A percentile compares a stretch with the other conserved stretches of the same genome.
Conservation (phyloP, 345 rosid genomes). For the Acer yangbiense region DNA sequence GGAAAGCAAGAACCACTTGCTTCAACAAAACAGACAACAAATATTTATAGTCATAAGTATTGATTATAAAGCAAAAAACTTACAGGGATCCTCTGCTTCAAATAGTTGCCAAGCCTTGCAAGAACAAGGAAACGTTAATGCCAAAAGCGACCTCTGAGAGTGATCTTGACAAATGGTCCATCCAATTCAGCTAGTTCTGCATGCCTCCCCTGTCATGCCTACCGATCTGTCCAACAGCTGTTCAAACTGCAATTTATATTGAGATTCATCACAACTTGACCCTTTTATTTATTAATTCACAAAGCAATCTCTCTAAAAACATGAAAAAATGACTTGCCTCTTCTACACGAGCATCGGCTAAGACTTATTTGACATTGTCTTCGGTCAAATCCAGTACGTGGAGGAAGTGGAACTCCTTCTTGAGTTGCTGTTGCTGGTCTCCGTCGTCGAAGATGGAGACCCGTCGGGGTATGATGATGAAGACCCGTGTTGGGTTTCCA, state of each 20-base stretch:
- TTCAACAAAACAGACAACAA: too few species aligned
- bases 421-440: conserved; percentile 37
- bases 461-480: too few species aligned
- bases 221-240: conserved; percentile 77
- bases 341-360: conserved; percentile 71
- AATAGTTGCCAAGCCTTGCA: conserved; percentile 81
- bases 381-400: conserved; percentile 74
- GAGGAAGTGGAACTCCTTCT: conserved; percentile 64
- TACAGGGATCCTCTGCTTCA: conserved; percentile 95
- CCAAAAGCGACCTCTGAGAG: conserved; percentile 88
- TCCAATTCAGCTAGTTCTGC: conserved; percentile 79
- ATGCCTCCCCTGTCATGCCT: conserved; percentile 75
- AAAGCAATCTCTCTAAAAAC: too few species aligned
- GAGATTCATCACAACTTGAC: neutral
- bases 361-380: conserved; percentile 66
- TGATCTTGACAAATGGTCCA: conserved; percentile 89
- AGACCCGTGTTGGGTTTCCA: too few species aligned
- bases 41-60: too few species aligned
- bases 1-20: too few species aligned
- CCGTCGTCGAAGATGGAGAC: too few species aligned
- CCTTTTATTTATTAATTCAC: too few species aligned
- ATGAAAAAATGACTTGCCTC: conserved; percentile 34
- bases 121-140: conserved; percentile 74
- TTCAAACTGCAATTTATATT: conserved; percentile 49
- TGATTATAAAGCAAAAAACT: too few species aligned